A percentile compares a stretch with the other conserved stretches of the same genome.
phyloP scores from a whole-genome alignment of 371 early-diverging fungal species.

The Circinella minor region DNA sequence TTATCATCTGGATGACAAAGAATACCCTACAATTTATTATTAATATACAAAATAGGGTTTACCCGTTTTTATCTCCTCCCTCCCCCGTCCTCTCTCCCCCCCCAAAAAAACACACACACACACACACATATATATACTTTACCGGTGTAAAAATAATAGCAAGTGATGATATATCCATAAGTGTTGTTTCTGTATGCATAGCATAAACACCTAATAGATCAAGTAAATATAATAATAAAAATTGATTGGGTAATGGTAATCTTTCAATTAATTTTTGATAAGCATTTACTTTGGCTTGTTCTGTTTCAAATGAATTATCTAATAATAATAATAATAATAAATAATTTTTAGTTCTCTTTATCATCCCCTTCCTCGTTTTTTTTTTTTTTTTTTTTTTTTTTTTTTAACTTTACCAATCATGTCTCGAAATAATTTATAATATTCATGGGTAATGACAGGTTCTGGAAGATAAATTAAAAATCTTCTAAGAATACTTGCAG shows the following conservation, averaged over 20 bases:
- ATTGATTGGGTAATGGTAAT: conserved; percentile 58
- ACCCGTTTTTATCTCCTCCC: no score
- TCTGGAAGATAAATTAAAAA: conserved; percentile 59
- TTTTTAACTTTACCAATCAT: conserved; percentile 38
- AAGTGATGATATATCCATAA: conserved; percentile 59
- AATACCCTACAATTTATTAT: conserved; percentile 30
- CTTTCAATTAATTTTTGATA: conserved; percentile 56
- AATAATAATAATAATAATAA: no score
- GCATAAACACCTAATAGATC: conserved; percentile 60
- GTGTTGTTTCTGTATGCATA: conserved; percentile 43
- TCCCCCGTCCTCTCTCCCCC: neutral
- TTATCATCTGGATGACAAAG: conserved; percentile 54
- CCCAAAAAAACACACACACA: no score
- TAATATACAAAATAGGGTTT: no score
- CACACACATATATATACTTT: no score
- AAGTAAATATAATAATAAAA: conserved; percentile 61
- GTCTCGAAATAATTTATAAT: conserved; percentile 50
- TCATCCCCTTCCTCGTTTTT: no score
- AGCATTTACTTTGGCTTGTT: conserved; percentile 3
- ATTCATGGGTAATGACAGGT: conserved; percentile 54
- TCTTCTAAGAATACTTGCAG: conserved; percentile 57
- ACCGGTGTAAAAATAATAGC: conserved; percentile 67
- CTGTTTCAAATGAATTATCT: neutral
- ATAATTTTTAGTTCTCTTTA: no score
- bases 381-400: no score